Percentiles rank a stretch among this genome's conserved stretches.
phyloP scores from a whole-genome alignment of 2,329 filamentous ascomycete genomes.

The Talaromyces atroroseus region DNA sequence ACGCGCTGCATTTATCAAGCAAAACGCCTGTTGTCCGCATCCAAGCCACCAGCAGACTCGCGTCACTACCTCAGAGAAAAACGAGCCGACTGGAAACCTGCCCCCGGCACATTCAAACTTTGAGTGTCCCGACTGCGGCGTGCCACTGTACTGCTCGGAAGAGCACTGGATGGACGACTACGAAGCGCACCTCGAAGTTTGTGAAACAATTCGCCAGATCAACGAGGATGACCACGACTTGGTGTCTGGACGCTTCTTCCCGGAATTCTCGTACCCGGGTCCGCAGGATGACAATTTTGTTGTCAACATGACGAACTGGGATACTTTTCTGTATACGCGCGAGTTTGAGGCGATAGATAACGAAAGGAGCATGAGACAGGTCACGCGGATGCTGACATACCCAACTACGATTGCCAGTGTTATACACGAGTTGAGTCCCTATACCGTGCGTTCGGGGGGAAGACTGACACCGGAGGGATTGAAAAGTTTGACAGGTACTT shows the following conservation, averaged over 20 bases:
- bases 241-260: slow-evolving; percentile 82
- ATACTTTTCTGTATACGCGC: slow-evolving; percentile 89
- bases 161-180: slow-evolving; percentile 96
- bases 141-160: slow-evolving; percentile 89
- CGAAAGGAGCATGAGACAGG: slow-evolving; percentile 85
- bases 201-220: slow-evolving; percentile 83
- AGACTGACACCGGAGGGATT: slow-evolving; percentile 81
- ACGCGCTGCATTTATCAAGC: slow-evolving; percentile 83
- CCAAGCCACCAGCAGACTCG: slow-evolving; percentile 76
- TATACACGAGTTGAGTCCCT: slow-evolving; percentile 89
- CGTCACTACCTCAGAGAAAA: slow-evolving; percentile 57
- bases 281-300: slow-evolving; percentile 86
- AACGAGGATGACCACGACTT: slow-evolving; percentile 98
- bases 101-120: slow-evolving; percentile 81
- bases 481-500: slow-evolving; percentile 79
- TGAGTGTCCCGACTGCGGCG: slow-evolving; percentile 92
- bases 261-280: slow-evolving; percentile 87
- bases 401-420: slow-evolving; percentile 87
- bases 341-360: slow-evolving; percentile 88
- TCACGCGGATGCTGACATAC: slow-evolving; percentile 88
- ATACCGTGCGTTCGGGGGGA: slow-evolving; percentile 68
- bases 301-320: slow-evolving; percentile 98
- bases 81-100: slow-evolving; percentile 37
- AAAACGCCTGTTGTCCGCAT: slow-evolving; percentile 91
- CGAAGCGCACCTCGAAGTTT: slow-evolving; percentile 85